A percentile compares a stretch with the other conserved stretches of the same genome.
phyloP scores from a whole-genome alignment of 352 stramenopile species.

The Globisporangium echinulatum region DNA sequence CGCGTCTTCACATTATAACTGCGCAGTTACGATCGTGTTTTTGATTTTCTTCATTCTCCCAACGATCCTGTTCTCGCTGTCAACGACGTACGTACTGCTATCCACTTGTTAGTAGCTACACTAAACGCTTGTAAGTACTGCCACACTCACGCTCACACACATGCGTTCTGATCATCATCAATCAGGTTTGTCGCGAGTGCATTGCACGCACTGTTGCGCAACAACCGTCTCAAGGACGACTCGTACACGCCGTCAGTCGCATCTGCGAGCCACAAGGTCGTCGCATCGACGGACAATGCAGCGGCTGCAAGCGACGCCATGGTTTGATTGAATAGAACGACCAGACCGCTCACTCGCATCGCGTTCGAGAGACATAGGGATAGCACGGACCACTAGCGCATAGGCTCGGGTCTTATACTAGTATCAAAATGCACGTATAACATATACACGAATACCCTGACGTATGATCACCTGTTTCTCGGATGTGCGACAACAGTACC shows the following conservation, averaged over 20 bases:
- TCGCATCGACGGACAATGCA: neutral
- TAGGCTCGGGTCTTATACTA: too few species aligned
- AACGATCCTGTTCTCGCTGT: constrained; percentile 60
- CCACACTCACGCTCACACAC: neutral
- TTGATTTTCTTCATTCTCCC: constrained; percentile 70
- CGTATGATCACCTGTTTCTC: too few species aligned
- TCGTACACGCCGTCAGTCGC: constrained; percentile 16
- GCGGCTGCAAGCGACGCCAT: constrained; percentile 24
- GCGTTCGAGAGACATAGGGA: too few species aligned
- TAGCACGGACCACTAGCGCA: too few species aligned
- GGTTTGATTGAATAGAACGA: constrained; percentile 20
- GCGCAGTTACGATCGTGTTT: constrained; percentile 57
- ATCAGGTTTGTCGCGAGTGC: constrained; percentile 34
- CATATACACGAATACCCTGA: too few species aligned
- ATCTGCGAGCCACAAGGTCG: neutral
- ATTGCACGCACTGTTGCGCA: constrained; percentile 47
- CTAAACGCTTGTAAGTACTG: too few species aligned
- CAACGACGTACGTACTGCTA: constrained; percentile 36
- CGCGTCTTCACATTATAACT: constrained; percentile 1
- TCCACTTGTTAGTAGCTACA: too few species aligned
- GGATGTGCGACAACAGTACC: too few species aligned
- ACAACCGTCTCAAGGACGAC: constrained; percentile 69
- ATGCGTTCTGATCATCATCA: neutral
- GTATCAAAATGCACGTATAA: too few species aligned
- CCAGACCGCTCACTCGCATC: too few species aligned